Evolutionary conservation across 2,329 filamentous ascomycete genomes (phyloP), one percentile per base, ranked within the genome.

Genomic region (Botrytis pseudocinerea): DNA sequence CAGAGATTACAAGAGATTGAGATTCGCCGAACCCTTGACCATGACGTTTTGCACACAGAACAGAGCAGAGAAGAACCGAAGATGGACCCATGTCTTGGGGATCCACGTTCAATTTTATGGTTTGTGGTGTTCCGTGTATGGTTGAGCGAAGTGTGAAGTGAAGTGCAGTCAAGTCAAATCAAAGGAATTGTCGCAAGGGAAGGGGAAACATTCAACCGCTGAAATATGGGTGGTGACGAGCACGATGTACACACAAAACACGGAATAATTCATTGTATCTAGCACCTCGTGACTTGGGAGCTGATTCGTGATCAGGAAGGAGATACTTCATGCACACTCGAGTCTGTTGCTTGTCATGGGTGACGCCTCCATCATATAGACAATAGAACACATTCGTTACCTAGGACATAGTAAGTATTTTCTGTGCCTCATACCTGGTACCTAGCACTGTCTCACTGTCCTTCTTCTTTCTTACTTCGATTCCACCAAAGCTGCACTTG

Each of bases 21-120:
- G 38, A 63, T 63, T 63, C 61, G 38, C 40, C 44, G 25, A 44
- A 63, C 61, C 61, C 61, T 63, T 42, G 61, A 63, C 61, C 61
- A 63, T 63, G 61, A 63, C 61, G 61, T 63, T 63, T 62, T 28
- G n/a, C 7, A 25, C 20, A 32, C 8, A 32, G 9, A 5, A 32
- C 8, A 32, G 9, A 5, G 54, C 20, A 32, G 14, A 22, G 28
- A 40, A 38, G 38, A n/a, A 28, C 16, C 38, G 60, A 62, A 62
- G 42, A 42, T 63, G 38, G 38, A 44, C 40, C 38, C 61, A 44
- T 63, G 25, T 63, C 14, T n/a, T 28, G 20, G 22, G 14, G 16
- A 54, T 63, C 38, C 61, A 44, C 42, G 14, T 62, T 25, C 16
- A 20, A 20, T 28, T 28, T 59, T 22, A 35, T 51, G 22, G 22